Conservation (phyloP, 108 stramenopile genomes). For the Skeletonema marinoi region DNA sequence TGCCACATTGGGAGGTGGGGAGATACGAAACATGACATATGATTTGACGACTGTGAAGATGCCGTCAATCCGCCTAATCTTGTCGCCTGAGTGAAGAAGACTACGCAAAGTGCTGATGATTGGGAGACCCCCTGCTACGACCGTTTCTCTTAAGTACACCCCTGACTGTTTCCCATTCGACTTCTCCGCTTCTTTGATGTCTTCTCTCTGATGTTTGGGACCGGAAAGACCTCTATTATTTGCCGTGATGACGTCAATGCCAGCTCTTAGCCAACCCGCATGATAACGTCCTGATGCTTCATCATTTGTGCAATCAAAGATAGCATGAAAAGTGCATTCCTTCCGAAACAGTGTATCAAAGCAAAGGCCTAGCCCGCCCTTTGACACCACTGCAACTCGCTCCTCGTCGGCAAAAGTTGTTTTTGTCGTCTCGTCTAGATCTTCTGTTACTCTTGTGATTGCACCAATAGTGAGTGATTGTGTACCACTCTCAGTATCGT, state of each 20-base stretch:
- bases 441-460: constrained; percentile 8
- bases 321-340: constrained; percentile 58
- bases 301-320: constrained; percentile 78
- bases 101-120: constrained; percentile 74
- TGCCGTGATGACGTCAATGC: constrained; percentile 77
- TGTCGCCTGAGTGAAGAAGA: constrained; percentile 69
- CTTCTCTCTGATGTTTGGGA: constrained; percentile 62
- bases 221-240: constrained; percentile 80
- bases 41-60: constrained; percentile 74
- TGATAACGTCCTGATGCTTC: constrained; percentile 57
- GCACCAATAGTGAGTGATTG: constrained; percentile 58
- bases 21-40: constrained; percentile 80
- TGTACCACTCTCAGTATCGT: constrained; percentile 38
- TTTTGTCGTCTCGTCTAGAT: neutral
- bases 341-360: constrained; percentile 39
- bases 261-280: constrained; percentile 63
- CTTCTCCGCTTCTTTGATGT: constrained; percentile 56
- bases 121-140: constrained; percentile 84
- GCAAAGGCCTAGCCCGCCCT: constrained; percentile 36
- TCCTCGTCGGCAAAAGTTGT: constrained; percentile 4
- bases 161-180: constrained; percentile 52
- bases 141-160: constrained; percentile 78
- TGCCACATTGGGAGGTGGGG: constrained; percentile 67
- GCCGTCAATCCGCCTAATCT: constrained; percentile 75
- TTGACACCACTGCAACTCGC: neutral